Base-by-base conservation (phyloP, 371 early-diverging fungal genomes). In the Dichotomocladium elegans region DNA sequence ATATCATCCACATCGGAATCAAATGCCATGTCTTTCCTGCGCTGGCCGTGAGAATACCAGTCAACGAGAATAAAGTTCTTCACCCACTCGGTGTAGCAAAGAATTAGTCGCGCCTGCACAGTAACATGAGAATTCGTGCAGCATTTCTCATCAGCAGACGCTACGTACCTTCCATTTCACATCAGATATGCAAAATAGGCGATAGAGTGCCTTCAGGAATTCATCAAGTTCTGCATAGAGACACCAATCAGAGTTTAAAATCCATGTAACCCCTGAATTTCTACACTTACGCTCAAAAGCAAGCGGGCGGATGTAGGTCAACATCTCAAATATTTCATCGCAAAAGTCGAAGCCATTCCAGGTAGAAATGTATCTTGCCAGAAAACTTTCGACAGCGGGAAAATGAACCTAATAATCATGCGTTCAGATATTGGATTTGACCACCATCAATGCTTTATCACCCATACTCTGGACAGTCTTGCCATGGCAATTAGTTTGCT, bases 331-430 rank as follows among this genome's bases (percentile, higher is more conserved):
- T 22, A 83, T 71, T 28, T 77, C 73, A 19, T 73, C 60, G 19
- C 57, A 55, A 51, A 72, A 57, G 3, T 80, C 75, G 24, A 69
- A 41, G 24, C 83, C 83, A 49, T 79, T 76, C 83, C 83, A 83
- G 2, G 61, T 64, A 12, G 49, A 51, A 3, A 83, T 24, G 47
- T 69, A 80, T 1, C 64, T 57, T 31, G 47, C 46, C n/a, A 83
- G 42, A 56, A 80, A 80, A 4, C 29, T 44, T 35, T 83, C 74
- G 24, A 83, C 49, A 2, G 67, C 59, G 12, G 80, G 77, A 10
- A 83, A 52, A 30, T 79, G 68, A 21, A 73, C 67, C 80, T 80
- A 66, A 17, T 19, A 10, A 12, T 17, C 15, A n/a, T 17, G 10
- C 19, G 9, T 30, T 14, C 28, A 21, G 19, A n/a, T 34, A 11